phyloP scores from a whole-genome alignment of 129 eudicot genomes.

The Smallanthus sonchifolius region DNA sequence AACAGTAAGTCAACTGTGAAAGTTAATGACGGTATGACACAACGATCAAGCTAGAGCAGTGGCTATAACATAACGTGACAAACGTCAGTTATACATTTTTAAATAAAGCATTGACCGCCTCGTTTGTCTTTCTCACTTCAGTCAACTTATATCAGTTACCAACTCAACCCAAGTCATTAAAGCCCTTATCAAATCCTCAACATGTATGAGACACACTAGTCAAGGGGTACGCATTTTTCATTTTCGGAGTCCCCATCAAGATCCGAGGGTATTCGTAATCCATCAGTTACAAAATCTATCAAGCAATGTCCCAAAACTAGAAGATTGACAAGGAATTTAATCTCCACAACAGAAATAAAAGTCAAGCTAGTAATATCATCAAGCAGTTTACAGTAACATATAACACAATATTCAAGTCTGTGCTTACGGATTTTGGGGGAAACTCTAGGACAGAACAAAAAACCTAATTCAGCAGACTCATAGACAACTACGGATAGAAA shows the following conservation, averaged over 20 bases:
- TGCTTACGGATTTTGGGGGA: neutral
- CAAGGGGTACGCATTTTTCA: neutral
- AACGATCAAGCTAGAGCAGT: neutral
- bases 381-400: neutral
- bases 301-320: slow-evolving; percentile 10
- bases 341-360: neutral
- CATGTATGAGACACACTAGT: too few species aligned
- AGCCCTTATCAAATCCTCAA: slow-evolving; percentile 7
- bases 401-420: too few species aligned
- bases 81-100: neutral
- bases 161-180: neutral
- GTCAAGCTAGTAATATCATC: neutral
- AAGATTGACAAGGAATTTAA: neutral
- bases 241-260: neutral
- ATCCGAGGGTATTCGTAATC: neutral
- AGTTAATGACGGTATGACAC: neutral
- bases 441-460: neutral
- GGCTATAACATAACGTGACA: neutral
- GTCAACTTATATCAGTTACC: neutral
- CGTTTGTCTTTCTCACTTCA: neutral
- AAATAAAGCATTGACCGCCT: neutral
- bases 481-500: neutral
- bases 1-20: neutral
- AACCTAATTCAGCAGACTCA: neutral
- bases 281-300: neutral